Percentiles rank a stretch among this genome's conserved stretches.
Evolutionary conservation across 176 grass and related monocot species (phyloP).

Genomic region (Paspalum notatum): DNA sequence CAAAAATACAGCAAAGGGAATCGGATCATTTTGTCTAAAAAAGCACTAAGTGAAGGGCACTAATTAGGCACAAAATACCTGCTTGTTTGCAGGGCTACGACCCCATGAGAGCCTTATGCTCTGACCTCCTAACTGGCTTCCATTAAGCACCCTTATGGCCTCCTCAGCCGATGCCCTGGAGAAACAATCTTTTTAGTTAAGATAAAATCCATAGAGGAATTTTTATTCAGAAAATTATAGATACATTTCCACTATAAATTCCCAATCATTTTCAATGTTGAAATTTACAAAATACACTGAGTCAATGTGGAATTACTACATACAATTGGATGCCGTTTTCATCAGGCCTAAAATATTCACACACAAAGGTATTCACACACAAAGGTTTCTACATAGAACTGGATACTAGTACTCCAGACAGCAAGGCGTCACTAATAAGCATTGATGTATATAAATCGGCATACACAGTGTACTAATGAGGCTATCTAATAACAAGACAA

Average conservation of each 20-base stretch:
- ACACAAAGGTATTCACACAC: too few relatives aligned
- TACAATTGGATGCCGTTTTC: not conserved
- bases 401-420: conserved; percentile 2
- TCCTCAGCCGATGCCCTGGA: conserved; percentile 53
- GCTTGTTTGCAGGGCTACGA: conserved; percentile 60
- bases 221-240: not conserved
- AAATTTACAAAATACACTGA: not conserved
- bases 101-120: conserved; percentile 67
- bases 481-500: conserved; percentile 9
- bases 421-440: not conserved
- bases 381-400: not conserved
- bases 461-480: not conserved
- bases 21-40: too few relatives aligned
- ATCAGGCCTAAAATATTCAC: not conserved
- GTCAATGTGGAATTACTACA: not conserved
- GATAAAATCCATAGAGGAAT: conserved; percentile 11
- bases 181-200: not conserved
- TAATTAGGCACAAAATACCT: conserved; percentile 22
- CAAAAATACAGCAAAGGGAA: not conserved
- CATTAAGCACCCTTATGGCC: conserved; percentile 50
- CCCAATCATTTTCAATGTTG: not conserved
- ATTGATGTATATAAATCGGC: not conserved
- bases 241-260: not conserved
- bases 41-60: not conserved
- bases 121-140: conserved; percentile 54